Base-by-base conservation (phyloP, 1,139 yeast species). In the Magnusiomyces ingens region DNA sequence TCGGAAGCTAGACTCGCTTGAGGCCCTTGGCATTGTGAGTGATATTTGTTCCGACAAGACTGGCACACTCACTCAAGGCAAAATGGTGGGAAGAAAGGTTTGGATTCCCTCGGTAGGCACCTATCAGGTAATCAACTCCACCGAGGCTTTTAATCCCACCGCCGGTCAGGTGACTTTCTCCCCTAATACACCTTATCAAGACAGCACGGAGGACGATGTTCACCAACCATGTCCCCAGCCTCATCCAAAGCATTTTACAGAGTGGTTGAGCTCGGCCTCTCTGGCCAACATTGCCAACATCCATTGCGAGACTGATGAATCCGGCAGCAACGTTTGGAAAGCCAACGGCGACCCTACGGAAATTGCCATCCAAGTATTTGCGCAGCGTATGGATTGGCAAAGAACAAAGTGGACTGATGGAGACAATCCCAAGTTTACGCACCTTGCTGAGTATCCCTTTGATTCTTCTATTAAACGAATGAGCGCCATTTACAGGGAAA, bases 311-410 rank as follows among this genome's bases (percentile, higher is more conserved):
- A 51, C 54, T 26, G 70, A 68, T 11, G 32, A 26, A 26, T 64
- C 72, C 45, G 63, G 64, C 29, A 66, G 65, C 8, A 55, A 60
- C n/a, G 71, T 70, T 17, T 86, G 94, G 93, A 80, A 79, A 61
- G 89, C 88, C 15, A 84, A 82, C 62, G 95, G 94, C 52, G 95
- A 86, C 65, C 90, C 95, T 41, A 86, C 95, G 2, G 95, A 86
- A 69, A 80, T 84, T 63, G 93, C 95, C 12, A 82, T 86, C 58
- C 87, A 85, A 63, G 90, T 86, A 0, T 85, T 85, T 65, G 77
- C 81, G 18, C 70, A 79, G 41, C 75, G 93, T 59, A 67, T 82
- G 47, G 78, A 76, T 32, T 76, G 68, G 62, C 72, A 73, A 10
- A 75, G 88, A 60, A 71, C 72, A 8, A 64, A 63, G 1, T 62